phyloP scores from a whole-genome alignment of 2,329 filamentous ascomycete species.

The Colletotrichum sojae region DNA sequence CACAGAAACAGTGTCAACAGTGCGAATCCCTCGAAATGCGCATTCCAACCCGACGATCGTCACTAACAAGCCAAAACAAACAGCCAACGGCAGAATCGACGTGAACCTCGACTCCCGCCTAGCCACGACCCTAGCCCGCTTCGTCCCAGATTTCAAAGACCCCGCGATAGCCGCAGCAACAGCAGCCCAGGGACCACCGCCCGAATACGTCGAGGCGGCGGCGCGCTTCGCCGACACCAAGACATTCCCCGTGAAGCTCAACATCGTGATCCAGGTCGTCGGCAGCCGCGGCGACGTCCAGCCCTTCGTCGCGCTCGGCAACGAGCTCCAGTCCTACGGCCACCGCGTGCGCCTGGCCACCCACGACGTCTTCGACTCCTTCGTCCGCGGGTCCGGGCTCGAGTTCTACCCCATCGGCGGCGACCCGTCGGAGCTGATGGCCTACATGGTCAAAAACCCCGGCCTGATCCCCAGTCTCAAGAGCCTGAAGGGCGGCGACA shows the following conservation, averaged over 20 bases:
- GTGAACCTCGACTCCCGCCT: constrained; percentile 39
- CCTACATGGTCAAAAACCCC: constrained; percentile 50
- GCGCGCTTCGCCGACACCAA: constrained; percentile 24
- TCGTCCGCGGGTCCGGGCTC: constrained; percentile 62
- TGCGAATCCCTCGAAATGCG: neutral
- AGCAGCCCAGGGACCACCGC: constrained; percentile 20
- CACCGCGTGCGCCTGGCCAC: constrained; percentile 68
- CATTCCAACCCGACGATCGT: neutral
- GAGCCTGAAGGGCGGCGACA: constrained; percentile 46
- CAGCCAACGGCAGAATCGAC: constrained; percentile 39
- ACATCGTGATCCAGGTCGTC: constrained; percentile 70
- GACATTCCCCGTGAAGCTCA: constrained; percentile 49
- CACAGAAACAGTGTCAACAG: constrained; percentile 26
- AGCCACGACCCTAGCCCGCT: constrained; percentile 30
- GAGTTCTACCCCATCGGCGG: constrained; percentile 71
- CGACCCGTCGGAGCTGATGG: constrained; percentile 60
- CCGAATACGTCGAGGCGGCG: constrained; percentile 31
- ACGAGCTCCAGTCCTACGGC: constrained; percentile 61
- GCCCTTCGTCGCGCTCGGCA: constrained; percentile 68
- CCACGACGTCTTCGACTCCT: constrained; percentile 63
- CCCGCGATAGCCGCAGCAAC: constrained; percentile 13
- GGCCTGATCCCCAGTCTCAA: constrained; percentile 47
- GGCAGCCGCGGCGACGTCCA: constrained; percentile 68
- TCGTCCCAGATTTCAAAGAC: constrained; percentile 35
- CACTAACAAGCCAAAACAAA: neutral